Evolutionary conservation across 805 yeast genomes (phyloP).

Genomic region (Kockiozyma suomiensis): DNA sequence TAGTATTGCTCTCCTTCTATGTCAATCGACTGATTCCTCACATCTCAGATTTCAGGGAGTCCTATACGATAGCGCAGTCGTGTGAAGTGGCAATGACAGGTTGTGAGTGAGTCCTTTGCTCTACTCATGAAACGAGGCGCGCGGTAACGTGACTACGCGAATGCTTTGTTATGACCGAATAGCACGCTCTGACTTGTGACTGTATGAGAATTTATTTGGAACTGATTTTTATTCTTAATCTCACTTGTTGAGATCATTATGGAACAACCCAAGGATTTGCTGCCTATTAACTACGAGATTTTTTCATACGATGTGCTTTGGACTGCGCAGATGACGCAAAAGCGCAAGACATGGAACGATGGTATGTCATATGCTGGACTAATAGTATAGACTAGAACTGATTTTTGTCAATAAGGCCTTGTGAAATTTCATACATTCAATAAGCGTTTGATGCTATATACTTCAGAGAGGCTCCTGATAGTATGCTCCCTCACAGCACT

Average conservation of each 20-base stretch:
- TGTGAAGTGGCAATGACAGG: too few relatives aligned
- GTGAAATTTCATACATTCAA: constrained; percentile 37
- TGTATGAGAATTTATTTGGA: too few relatives aligned
- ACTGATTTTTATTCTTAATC: too few relatives aligned
- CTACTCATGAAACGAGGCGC: background rate
- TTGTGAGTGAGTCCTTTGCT: background rate
- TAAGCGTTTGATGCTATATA: constrained; percentile 38
- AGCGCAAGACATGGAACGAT: constrained; percentile 45
- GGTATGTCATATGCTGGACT: constrained; percentile 34
- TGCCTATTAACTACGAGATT: constrained; percentile 17
- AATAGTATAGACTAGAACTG: background rate
- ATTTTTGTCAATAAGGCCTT: constrained; percentile 12
- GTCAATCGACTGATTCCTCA: too few relatives aligned
- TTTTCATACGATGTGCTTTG: constrained; percentile 40
- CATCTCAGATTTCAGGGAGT: too few relatives aligned
- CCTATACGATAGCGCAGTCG: too few relatives aligned
- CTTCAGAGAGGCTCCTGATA: constrained; percentile 37
- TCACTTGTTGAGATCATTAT: too few relatives aligned
- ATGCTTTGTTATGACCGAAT: background rate
- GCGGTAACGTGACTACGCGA: constrained; percentile 12
- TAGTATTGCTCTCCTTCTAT: too few relatives aligned
- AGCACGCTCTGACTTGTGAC: background rate
- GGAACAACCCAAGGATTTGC: background rate
- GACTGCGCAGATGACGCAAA: constrained; percentile 44
- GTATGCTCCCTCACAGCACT: constrained; percentile 27